Evolutionary conservation across 441 rosid genomes (phyloP).

Genomic region (Euphorbia celastroides): DNA sequence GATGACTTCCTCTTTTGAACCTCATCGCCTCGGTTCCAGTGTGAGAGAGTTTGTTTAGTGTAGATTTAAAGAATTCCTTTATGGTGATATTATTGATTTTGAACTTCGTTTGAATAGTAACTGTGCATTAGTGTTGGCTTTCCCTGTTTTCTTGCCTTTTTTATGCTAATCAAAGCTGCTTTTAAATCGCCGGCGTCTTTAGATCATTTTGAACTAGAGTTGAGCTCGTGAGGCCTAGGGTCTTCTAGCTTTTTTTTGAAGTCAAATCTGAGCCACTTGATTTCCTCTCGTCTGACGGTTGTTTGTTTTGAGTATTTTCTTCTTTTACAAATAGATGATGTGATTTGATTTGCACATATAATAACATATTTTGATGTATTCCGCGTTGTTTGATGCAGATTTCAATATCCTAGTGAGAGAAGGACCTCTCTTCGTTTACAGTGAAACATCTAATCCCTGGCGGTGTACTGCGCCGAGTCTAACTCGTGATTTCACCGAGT

Average conservation of each 20-base stretch:
- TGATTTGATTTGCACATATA: conserved; percentile 12
- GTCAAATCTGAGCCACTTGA: conserved; percentile 26
- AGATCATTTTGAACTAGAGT: conserved; percentile 15
- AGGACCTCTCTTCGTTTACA: conserved; percentile 7
- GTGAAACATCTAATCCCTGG: conserved; percentile 17
- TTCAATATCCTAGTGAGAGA: conserved; percentile 10
- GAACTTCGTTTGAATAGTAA: background rate
- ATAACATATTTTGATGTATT: background rate
- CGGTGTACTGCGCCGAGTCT: conserved; percentile 17
- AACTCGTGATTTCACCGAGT: conserved; percentile 5
- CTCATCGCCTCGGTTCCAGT: conserved; percentile 3
- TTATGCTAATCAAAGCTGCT: conserved; percentile 11
- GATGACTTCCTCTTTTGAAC: conserved; percentile 12
- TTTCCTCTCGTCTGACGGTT: conserved; percentile 33
- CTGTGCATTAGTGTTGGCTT: background rate
- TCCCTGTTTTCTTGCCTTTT: conserved; percentile 13
- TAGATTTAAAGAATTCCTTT: background rate
- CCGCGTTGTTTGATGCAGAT: conserved; percentile 27
- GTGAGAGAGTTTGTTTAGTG: background rate
- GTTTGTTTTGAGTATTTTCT: background rate
- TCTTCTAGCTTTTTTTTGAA: conserved; percentile 7
- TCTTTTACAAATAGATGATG: conserved; percentile 8
- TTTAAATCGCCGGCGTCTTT: conserved; percentile 32
- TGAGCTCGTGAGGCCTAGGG: conserved; percentile 19
- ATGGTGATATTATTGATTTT: background rate